Evolutionary conservation across 2,329 filamentous ascomycete species (phyloP).

Genomic region (Trichoderma atroviride): DNA sequence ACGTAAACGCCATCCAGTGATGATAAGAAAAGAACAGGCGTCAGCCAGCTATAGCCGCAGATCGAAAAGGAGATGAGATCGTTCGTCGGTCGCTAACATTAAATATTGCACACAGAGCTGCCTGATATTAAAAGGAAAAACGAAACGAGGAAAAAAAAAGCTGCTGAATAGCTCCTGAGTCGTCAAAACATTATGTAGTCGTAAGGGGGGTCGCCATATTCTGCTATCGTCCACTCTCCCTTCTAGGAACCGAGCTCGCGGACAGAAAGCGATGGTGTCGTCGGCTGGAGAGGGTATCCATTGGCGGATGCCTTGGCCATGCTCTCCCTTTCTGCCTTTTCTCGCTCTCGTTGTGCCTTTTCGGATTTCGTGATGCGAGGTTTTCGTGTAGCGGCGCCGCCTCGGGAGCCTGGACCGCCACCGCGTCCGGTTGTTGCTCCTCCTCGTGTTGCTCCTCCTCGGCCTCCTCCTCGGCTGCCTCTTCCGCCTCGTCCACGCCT

Average conservation of each 20-base stretch:
- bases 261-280: conserved; percentile 43
- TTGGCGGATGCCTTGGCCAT: conserved; percentile 45
- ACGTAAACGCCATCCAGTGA: background rate
- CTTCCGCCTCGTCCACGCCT: conserved; percentile 65
- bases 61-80: background rate
- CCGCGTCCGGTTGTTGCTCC: conserved; percentile 49
- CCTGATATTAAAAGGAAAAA: background rate
- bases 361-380: conserved; percentile 85
- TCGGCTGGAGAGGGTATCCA: conserved; percentile 44
- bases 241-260: conserved; percentile 41
- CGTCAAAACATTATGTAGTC: background rate
- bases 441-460: conserved; percentile 64
- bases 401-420: conserved; percentile 70
- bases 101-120: background rate
- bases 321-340: conserved; percentile 74
- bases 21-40: background rate
- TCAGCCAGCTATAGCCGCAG: background rate
- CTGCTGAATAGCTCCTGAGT: conserved; percentile 6
- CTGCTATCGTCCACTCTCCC: background rate
- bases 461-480: conserved; percentile 56
- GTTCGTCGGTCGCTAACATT: conserved; percentile 12
- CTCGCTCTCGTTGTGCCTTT: conserved; percentile 76
- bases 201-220: background rate
- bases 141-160: conserved; percentile 1
- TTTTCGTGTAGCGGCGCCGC: conserved; percentile 74